Base-by-base conservation (phyloP, 306 rosid species). In the Crotalaria pallida region DNA sequence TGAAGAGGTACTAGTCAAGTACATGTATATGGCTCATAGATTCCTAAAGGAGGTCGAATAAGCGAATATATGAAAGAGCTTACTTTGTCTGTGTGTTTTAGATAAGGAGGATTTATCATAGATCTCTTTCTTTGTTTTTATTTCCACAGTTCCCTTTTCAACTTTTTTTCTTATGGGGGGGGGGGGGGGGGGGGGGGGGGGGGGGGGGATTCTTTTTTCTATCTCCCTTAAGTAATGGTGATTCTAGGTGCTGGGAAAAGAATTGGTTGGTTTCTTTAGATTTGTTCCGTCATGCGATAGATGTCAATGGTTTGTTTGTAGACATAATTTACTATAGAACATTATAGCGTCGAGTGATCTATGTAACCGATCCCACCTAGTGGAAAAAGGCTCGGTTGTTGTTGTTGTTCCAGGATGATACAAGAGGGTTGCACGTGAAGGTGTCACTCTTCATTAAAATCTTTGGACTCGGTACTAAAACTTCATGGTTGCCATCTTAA, bases 1-100 rank as follows among this genome's bases (percentile, higher is more conserved):
- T 87, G 31, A 83, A 80, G 82, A 89, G 90, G 76, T 94, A 87
- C 62, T 90, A 89, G 88, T 69, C 22, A 77, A 60, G 52, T 63
- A 53, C 18, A 38, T 40, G 52, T 7, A n/a, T 58, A 18, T 29
- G n/a, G 31, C 53, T 29, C 76, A 16, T 65, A 43, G 67, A 63
- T 70, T 77, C 64, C 34, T 33, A 68, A 71, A 55, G 69, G 67
- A 45, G 68, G 60, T 29, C 59, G 51, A 71, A 50, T 58, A 78
- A 69, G 69, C 70, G 70, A 74, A 74, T 65, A 65, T 50, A 24
- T 17, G 63, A 79, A 74, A 68, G 73, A 40, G 21, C 57, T 53
- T 66, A 16, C 57, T 53, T 66, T 52, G 50, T 79, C 36, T 73
- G 44, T 78, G 58, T 82, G 26, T 51, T 58, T 50, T 27, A 43